Percentiles rank a stretch among this genome's conserved stretches.
phyloP scores from a whole-genome alignment of 2,329 filamentous ascomycete genomes.

The Bipolaris sorokiniana region DNA sequence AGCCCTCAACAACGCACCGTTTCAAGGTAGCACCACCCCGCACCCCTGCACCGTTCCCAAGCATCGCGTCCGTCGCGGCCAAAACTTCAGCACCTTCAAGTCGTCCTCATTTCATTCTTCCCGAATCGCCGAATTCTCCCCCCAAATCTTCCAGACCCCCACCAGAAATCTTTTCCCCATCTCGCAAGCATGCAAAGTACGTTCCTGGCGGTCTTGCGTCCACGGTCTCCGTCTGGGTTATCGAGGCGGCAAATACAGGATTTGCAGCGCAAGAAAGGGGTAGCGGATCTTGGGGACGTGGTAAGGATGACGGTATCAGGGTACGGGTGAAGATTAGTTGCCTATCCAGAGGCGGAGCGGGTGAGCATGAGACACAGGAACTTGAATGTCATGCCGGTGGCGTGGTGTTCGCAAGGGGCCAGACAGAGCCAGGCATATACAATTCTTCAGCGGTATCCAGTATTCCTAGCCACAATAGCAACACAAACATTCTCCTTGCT shows the following conservation, averaged over 20 bases:
- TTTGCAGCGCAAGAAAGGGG: slow-evolving; percentile 23
- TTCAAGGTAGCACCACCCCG: slow-evolving; percentile 31
- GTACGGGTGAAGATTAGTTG: slow-evolving; percentile 18
- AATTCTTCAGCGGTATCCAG: slow-evolving; percentile 17
- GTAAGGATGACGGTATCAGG: slow-evolving; percentile 36
- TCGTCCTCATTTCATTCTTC: slow-evolving; percentile 51
- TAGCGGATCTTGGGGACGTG: slow-evolving; percentile 21
- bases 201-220: slow-evolving; percentile 57
- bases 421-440: slow-evolving; percentile 21
- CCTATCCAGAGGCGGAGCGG: neutral
- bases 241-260: slow-evolving; percentile 49
- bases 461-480: neutral
- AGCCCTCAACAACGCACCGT: slow-evolving; percentile 29
- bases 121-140: slow-evolving; percentile 39
- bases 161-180: slow-evolving; percentile 62
- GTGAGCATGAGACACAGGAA: neutral
- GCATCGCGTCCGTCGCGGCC: slow-evolving; percentile 1
- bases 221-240: slow-evolving; percentile 58
- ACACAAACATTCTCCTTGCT: slow-evolving; percentile 34
- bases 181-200: slow-evolving; percentile 58
- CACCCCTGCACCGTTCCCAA: slow-evolving; percentile 22
- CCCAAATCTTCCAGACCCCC: slow-evolving; percentile 45
- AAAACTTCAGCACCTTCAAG: slow-evolving; percentile 13
- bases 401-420: slow-evolving; percentile 32
- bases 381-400: slow-evolving; percentile 31